A percentile compares a stretch with the other conserved stretches of the same genome.
Conservation (phyloP, 1,284 basidiomycete species). For the Fomes fomentarius region DNA sequence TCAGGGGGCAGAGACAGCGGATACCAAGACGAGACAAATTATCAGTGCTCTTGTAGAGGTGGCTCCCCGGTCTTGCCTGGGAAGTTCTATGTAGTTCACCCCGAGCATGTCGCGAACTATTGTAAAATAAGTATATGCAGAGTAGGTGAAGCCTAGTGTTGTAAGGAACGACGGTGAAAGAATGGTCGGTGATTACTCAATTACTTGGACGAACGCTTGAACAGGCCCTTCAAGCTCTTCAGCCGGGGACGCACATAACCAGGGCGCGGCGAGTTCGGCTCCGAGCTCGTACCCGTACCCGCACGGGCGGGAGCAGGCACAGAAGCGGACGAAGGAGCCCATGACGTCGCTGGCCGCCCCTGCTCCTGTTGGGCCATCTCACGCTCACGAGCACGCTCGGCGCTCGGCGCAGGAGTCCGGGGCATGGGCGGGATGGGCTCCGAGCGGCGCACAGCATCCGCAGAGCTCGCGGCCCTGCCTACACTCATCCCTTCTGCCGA, state of each 20-base stretch:
- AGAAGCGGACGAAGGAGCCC: neutral
- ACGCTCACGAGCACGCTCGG: neutral
- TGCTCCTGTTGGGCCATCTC: neutral
- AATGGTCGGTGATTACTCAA: no score
- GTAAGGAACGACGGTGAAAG: no score
- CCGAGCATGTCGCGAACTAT: no score
- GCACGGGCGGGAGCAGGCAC: neutral
- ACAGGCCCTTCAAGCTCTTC: slow-evolving; percentile 20
- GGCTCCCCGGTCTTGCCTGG: no score
- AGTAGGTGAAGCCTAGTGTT: neutral
- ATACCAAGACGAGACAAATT: neutral
- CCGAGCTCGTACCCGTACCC: slow-evolving; percentile 9
- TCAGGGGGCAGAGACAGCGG: neutral
- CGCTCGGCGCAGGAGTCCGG: slow-evolving; percentile 1
- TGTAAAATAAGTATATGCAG: no score
- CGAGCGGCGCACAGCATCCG: slow-evolving; percentile 7
- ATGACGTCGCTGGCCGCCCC: slow-evolving; percentile 3
- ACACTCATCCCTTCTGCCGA: no score
- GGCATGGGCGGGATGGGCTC: slow-evolving; percentile 12
- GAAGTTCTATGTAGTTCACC: no score
- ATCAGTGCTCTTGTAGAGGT: no score
- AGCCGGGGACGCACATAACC: slow-evolving; percentile 15
- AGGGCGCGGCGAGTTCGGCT: slow-evolving; percentile 18
- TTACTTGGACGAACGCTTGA: slow-evolving; percentile 26
- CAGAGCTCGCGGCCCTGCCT: neutral